Base-by-base conservation (phyloP, 2,329 filamentous ascomycete genomes). In the Paecilomyces niveus region DNA sequence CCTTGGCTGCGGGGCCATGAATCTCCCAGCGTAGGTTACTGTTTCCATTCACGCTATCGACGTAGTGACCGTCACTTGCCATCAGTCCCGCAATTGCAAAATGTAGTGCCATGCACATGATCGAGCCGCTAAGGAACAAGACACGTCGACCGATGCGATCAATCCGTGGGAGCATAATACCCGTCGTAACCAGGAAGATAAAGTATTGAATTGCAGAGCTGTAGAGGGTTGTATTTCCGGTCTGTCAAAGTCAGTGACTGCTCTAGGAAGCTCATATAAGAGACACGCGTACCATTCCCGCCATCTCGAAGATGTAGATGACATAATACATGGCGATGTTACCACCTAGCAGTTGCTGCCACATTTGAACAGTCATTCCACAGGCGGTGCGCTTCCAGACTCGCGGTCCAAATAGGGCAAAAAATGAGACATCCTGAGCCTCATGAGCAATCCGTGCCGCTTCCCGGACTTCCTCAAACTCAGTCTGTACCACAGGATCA, bases 311-410 rank as follows among this genome's bases (percentile, higher is more conserved):
- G 60, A 85, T 81, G 67, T 84, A 85, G 2, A 83, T 80, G 59
- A 86, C 79, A 59, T 86, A 86, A 69, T 85, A 84, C 64, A 81
- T 80, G 52, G 81, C 81, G 2, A 83, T 80, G 55, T 85, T 85
- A 55, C 82, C 83, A 6, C 82, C 82, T 0, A 81, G 77, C 15
- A 85, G 67, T 54, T 85, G 83, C 49, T 83, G 81, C 81, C 76
- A 85, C 15, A 84, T 78, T 68, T 85, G 82, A 0, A 79, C 81
- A 22, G 77, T 79, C 13, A 82, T 71, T 3, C 78, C 82, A 54
- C 78, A 81, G 2, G 81, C 49, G 1, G 82, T 84, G 3, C 82
- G 75, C 65, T 79, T 78, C 69, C 83, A 75, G 69, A 83, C 77
- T 0, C 72, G 68, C 0, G 74, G 75, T 0, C 76, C 78, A 54